phyloP scores from a whole-genome alignment of 768 basidiomycete species.

The Hydnum rufescens region DNA sequence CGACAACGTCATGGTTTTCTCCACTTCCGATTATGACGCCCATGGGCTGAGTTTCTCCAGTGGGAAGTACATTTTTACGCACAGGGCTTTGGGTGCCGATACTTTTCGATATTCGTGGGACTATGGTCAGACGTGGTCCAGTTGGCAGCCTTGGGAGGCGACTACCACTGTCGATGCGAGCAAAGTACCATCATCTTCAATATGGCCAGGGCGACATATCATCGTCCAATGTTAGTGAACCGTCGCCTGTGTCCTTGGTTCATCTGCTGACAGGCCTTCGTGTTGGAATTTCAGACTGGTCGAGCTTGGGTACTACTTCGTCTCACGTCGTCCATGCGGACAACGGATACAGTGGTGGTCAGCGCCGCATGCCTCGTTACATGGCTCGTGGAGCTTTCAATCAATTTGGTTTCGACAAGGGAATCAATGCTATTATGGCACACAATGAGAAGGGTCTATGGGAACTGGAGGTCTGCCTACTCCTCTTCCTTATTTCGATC shows the following conservation, averaged over 20 bases:
- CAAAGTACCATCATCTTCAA: slow-evolving; percentile 30
- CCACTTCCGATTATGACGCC: slow-evolving; percentile 50
- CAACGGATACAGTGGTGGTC: slow-evolving; percentile 27
- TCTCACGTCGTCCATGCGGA: slow-evolving; percentile 64
- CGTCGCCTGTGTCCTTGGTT: background rate
- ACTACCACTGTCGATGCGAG: slow-evolving; percentile 39
- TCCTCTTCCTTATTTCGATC: background rate
- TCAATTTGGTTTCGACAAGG: slow-evolving; percentile 77
- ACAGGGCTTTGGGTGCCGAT: slow-evolving; percentile 73
- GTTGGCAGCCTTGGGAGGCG: slow-evolving; percentile 64
- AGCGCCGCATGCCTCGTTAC: slow-evolving; percentile 70
- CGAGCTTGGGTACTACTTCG: slow-evolving; percentile 37
- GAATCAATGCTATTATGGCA: slow-evolving; percentile 49
- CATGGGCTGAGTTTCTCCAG: slow-evolving; percentile 25
- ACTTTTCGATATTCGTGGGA: slow-evolving; percentile 73
- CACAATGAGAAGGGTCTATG: slow-evolving; percentile 45
- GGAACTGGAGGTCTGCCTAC: slow-evolving; percentile 36
- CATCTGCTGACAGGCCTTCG: background rate
- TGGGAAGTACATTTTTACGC: slow-evolving; percentile 55
- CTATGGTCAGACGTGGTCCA: slow-evolving; percentile 68
- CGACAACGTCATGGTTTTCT: slow-evolving; percentile 75
- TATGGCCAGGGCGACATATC: slow-evolving; percentile 72
- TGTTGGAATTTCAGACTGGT: slow-evolving; percentile 44
- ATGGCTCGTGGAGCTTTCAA: slow-evolving; percentile 82
- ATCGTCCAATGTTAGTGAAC: slow-evolving; percentile 65